Percentiles rank a stretch among this genome's conserved stretches.
Conservation (phyloP, 495 filamentous ascomycete species). For the Ascodesmis nigricans region DNA sequence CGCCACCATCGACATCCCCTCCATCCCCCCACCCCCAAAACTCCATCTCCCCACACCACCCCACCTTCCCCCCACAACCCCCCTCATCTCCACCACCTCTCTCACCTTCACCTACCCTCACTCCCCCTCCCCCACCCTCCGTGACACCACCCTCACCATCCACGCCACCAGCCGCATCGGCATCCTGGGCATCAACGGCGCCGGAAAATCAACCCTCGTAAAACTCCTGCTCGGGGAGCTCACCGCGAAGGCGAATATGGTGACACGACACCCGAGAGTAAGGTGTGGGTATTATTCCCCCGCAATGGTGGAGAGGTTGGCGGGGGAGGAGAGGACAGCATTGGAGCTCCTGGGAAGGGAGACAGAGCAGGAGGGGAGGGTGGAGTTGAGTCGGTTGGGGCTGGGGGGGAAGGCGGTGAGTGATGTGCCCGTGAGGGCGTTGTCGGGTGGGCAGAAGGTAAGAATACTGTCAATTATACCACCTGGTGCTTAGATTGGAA, state of each 20-base stretch:
- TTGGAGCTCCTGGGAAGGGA: slow-evolving; percentile 34
- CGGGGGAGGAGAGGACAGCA: slow-evolving; percentile 24
- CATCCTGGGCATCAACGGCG: slow-evolving; percentile 51
- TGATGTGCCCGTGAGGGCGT: slow-evolving; percentile 41
- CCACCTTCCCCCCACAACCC: too few species aligned
- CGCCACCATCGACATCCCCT: slow-evolving; percentile 48
- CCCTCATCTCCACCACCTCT: slow-evolving; percentile 46
- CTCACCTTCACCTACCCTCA: slow-evolving; percentile 34
- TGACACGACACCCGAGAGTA: slow-evolving; percentile 40
- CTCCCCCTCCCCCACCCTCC: slow-evolving; percentile 25
- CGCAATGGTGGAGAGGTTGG: slow-evolving; percentile 49
- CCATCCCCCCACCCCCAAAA: too few species aligned
- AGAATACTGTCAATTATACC: slow-evolving; percentile 4
- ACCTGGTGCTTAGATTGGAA: slow-evolving; percentile 31
- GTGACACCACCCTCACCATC: slow-evolving; percentile 40
- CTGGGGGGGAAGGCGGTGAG: slow-evolving; percentile 42
- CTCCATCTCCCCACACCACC: too few species aligned
- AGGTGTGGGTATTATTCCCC: slow-evolving; percentile 57
- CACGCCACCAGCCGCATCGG: slow-evolving; percentile 48
- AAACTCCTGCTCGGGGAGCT: slow-evolving; percentile 31
- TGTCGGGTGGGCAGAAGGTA: slow-evolving; percentile 51
- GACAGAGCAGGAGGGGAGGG: slow-evolving; percentile 39
- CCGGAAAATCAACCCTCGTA: slow-evolving; percentile 51
- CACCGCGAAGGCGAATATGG: slow-evolving; percentile 20
- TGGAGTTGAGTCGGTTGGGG: slow-evolving; percentile 39